Conservation (phyloP, 257 asterid species). For the Solanum infundibuliforme region DNA sequence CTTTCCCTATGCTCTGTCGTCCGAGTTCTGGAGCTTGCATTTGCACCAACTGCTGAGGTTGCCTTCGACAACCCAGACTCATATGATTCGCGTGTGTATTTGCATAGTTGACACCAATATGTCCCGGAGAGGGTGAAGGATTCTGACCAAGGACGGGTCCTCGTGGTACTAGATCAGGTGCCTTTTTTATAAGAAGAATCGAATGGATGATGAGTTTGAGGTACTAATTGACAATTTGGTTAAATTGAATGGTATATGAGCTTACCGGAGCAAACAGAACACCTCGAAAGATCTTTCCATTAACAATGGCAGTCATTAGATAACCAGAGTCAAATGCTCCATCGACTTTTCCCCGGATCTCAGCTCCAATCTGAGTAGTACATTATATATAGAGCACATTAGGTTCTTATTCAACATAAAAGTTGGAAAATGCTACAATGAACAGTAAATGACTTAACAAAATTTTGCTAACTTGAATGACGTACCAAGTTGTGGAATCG, state of each 20-base stretch:
- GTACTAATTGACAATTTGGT: background rate
- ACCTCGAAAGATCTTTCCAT: slow-evolving; percentile 78
- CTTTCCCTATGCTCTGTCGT: slow-evolving; percentile 12
- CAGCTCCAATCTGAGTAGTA: slow-evolving; percentile 65
- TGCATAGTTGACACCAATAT: background rate
- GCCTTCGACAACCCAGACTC: slow-evolving; percentile 20
- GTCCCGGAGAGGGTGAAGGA: slow-evolving; percentile 11
- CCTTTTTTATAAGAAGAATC: slow-evolving; percentile 26
- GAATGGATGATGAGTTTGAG: background rate
- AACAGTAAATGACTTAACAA: background rate
- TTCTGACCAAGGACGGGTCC: slow-evolving; percentile 30
- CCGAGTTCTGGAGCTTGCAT: slow-evolving; percentile 10
- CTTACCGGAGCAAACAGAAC: slow-evolving; percentile 82
- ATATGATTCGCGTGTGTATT: slow-evolving; percentile 9
- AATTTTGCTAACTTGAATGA: background rate
- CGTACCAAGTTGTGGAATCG: slow-evolving; percentile 40
- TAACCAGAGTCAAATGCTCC: slow-evolving; percentile 92
- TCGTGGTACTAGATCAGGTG: slow-evolving; percentile 34
- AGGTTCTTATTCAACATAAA: background rate
- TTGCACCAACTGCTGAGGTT: slow-evolving; percentile 22
- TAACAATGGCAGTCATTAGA: slow-evolving; percentile 82
- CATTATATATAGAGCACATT: background rate
- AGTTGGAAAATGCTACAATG: background rate
- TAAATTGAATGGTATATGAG: background rate
- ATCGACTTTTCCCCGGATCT: slow-evolving; percentile 77